Evolutionary conservation across 441 rosid species (phyloP).

Genomic region (Codiaeum variegatum): DNA sequence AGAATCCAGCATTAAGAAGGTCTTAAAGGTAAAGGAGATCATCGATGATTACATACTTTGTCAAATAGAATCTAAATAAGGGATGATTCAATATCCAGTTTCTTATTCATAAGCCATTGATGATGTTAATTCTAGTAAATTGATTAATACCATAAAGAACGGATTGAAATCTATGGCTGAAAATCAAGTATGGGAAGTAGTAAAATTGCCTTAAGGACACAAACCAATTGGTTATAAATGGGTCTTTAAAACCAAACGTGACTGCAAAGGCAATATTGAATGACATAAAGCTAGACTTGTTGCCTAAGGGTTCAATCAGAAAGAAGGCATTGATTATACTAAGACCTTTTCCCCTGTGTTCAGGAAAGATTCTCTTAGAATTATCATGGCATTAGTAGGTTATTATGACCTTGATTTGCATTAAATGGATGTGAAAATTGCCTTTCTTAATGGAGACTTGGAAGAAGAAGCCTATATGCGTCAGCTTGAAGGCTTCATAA

Average conservation of each 20-base stretch:
- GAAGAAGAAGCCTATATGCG: slow-evolving; percentile 8
- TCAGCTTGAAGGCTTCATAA: neutral
- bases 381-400: neutral
- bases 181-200: neutral
- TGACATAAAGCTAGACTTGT: neutral
- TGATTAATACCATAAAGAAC: neutral
- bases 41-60: neutral
- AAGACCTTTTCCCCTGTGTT: neutral
- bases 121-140: neutral
- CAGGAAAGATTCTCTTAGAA: neutral
- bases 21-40: neutral
- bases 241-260: slow-evolving; percentile 1
- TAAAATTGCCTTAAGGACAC: neutral
- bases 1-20: slow-evolving; percentile 1
- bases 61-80: neutral
- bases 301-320: neutral
- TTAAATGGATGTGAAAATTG: slow-evolving; percentile 14
- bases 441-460: slow-evolving; percentile 11
- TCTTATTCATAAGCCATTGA: neutral
- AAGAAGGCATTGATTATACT: neutral
- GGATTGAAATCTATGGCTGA: neutral
- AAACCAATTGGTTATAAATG: neutral
- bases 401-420: slow-evolving; percentile 9
- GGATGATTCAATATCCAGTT: neutral
- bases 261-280: neutral